Evolutionary conservation across 1,284 basidiomycete species (phyloP), one percentile per base, ranked within the genome.

Genomic region (Microbotryomycetes sp.): DNA sequence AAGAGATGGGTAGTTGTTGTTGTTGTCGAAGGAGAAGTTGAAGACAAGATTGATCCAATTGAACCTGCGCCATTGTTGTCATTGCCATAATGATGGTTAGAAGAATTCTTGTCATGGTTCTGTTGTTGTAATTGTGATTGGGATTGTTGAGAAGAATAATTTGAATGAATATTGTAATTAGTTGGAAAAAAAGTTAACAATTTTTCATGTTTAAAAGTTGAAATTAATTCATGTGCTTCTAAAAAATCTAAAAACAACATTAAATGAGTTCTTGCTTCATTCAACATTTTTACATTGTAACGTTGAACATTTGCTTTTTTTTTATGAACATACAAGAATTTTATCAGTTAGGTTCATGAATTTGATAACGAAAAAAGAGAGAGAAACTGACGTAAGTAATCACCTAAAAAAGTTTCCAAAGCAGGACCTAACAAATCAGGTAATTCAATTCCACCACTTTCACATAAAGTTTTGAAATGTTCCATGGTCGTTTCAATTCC

Each of bases 241-340:
- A 66, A 49, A 19, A 55, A 68, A 55, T 68, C 66, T 45, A 63
- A 57, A n/a, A 60, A 52, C 6, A 42, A 32, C 36, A 57, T 28
- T 23, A 68, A 31, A 36, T 52, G 48, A 7, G 50, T 52, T 2
- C 54, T 48, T 6, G 48, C 28, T 36, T 50, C 53, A 19, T 19
- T n/a, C 31, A 57, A 12, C n/a, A 6, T 36, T 15, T 6, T 14
- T 5, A 47, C 42, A 14, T n/a, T 15, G 4, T 25, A 3, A 5
- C n/a, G 6, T 16, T 23, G 5, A 25, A 7, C 22, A 6, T 28
- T 47, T 12, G 15, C 14, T 4, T 26, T 14, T n/a, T 15, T 5
- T 16, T 7, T 7, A 23, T 23, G 12, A 1, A n/a, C 16, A 9
- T 42, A 2, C 6, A 7, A 46, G 3, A 29, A 14, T 45, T 42